phyloP scores from a whole-genome alignment of 768 basidiomycete genomes.

The Polyporus arcularius region DNA sequence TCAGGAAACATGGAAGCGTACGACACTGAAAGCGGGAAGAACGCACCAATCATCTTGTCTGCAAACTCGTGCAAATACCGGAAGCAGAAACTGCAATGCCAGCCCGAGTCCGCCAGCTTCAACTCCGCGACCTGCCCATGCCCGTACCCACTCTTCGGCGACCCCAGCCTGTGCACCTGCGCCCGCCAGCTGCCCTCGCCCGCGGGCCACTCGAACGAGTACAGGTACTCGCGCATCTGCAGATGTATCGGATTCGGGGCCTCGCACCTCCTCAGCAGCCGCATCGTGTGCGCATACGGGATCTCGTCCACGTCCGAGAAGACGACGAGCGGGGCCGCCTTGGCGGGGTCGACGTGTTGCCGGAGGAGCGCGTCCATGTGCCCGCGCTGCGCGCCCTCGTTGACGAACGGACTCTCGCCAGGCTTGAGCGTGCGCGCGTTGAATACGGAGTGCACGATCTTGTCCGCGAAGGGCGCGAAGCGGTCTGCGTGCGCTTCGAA shows the following conservation, averaged over 20 bases:
- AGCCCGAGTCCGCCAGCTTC: slow-evolving; percentile 62
- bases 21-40: neutral
- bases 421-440: slow-evolving; percentile 45
- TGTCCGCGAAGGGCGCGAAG: slow-evolving; percentile 51
- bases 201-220: slow-evolving; percentile 62
- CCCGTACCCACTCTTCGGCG: slow-evolving; percentile 42
- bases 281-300: slow-evolving; percentile 51
- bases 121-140: slow-evolving; percentile 50
- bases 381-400: slow-evolving; percentile 49
- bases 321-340: slow-evolving; percentile 46
- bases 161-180: slow-evolving; percentile 49
- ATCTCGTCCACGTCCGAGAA: slow-evolving; percentile 70
- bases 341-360: slow-evolving; percentile 35
- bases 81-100: slow-evolving; percentile 74
- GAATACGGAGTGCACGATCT: slow-evolving; percentile 53
- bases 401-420: slow-evolving; percentile 50
- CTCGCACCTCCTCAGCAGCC: slow-evolving; percentile 53
- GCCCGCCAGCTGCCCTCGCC: slow-evolving; percentile 59
- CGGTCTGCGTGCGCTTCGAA: slow-evolving; percentile 48
- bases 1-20: neutral
- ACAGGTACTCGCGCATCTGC: slow-evolving; percentile 60
- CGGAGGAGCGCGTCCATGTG: slow-evolving; percentile 51
- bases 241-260: slow-evolving; percentile 57
- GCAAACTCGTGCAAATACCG: slow-evolving; percentile 56
- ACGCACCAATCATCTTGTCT: slow-evolving; percentile 48